Conservation (phyloP, 805 yeast species). For the Lipomyces yamadae region DNA sequence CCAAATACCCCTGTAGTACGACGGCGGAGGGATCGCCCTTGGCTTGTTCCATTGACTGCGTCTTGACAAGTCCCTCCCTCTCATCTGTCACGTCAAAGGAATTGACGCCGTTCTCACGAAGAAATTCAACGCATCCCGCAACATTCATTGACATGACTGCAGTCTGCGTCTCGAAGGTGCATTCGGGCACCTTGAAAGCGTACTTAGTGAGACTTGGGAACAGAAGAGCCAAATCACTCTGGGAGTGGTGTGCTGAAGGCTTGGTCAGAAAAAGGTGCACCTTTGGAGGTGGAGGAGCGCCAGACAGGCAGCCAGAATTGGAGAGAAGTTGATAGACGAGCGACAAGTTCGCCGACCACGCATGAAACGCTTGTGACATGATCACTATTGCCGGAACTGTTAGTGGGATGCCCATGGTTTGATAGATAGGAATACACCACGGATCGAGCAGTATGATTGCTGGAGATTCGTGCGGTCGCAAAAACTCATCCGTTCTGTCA, state of each 20-base stretch:
- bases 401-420: constrained; percentile 30
- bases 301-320: constrained; percentile 20
- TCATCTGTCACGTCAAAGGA: constrained; percentile 18
- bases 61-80: constrained; percentile 25
- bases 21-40: constrained; percentile 1
- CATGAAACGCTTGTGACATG: constrained; percentile 35
- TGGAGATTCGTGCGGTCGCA: constrained; percentile 22
- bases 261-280: constrained; percentile 26
- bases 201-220: constrained; percentile 33
- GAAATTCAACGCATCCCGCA: constrained; percentile 30
- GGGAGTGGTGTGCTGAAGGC: constrained; percentile 39
- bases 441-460: constrained; percentile 37
- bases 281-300: constrained; percentile 14
- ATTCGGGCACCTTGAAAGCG: constrained; percentile 32
- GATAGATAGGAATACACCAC: constrained; percentile 37
- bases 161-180: constrained; percentile 33
- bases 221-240: constrained; percentile 38
- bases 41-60: constrained; percentile 19
- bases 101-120: constrained; percentile 23
- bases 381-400: constrained; percentile 30
- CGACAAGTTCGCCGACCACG: constrained; percentile 30
- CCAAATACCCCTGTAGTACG: constrained; percentile 21
- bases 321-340: constrained; percentile 33
- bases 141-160: constrained; percentile 37
- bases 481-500: constrained; percentile 19